Evolutionary conservation across 1,284 basidiomycete genomes (phyloP).

Genomic region (Melampsora americana): DNA sequence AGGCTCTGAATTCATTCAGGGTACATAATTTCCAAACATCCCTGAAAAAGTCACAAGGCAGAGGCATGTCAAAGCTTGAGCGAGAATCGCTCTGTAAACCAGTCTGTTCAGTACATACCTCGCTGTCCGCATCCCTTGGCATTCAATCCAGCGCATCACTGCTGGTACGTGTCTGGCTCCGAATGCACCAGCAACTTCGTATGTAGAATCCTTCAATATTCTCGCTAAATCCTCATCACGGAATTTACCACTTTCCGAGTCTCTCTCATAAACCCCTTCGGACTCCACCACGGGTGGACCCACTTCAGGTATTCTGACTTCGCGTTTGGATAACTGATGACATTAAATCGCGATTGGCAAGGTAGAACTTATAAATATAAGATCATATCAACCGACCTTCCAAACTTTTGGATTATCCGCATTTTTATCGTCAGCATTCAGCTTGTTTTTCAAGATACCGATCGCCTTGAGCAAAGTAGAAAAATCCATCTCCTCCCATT

Average conservation of each 20-base stretch:
- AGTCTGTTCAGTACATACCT: constrained; percentile 6
- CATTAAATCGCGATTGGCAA: neutral
- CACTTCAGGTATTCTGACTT: neutral
- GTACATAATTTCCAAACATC: constrained; percentile 43
- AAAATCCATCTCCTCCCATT: constrained; percentile 32
- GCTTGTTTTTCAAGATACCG: constrained; percentile 18
- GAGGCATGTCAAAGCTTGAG: neutral
- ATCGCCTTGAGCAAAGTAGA: constrained; percentile 16
- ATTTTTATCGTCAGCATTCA: constrained; percentile 24
- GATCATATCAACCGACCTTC: constrained; percentile 12
- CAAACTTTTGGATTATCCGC: constrained; percentile 13
- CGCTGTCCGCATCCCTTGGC: constrained; percentile 43
- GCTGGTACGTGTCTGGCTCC: constrained; percentile 25
- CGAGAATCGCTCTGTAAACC: neutral
- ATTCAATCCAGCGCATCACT: constrained; percentile 36
- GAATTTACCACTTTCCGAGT: constrained; percentile 29
- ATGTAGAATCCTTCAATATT: constrained; percentile 25
- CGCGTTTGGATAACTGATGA: constrained; percentile 31
- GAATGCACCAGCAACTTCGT: constrained; percentile 42
- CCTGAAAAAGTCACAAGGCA: neutral
- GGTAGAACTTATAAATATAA: neutral
- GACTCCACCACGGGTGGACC: constrained; percentile 10
- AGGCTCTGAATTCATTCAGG: constrained; percentile 36
- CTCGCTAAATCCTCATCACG: constrained; percentile 37
- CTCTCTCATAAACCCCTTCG: constrained; percentile 35